phyloP scores from a whole-genome alignment of 2,329 filamentous ascomycete genomes.

The Penicillium verrucosum region DNA sequence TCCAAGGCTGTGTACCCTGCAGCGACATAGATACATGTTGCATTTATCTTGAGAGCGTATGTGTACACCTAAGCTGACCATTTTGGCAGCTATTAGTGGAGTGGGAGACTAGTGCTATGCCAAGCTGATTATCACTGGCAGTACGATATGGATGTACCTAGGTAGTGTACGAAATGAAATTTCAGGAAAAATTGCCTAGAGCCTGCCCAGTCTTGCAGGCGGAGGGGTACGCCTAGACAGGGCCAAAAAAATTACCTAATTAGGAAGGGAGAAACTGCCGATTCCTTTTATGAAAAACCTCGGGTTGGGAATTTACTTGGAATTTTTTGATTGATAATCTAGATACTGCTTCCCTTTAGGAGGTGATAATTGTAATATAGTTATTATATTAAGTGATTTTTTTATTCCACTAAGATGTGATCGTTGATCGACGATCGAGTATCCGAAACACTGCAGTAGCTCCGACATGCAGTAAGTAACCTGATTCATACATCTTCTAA shows the following conservation, averaged over 20 bases:
- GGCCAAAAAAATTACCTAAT: not conserved
- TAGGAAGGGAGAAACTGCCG: not conserved
- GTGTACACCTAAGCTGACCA: not conserved
- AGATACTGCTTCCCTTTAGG: not conserved
- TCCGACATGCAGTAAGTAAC: not conserved
- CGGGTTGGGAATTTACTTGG: not conserved
- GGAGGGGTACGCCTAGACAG: not conserved
- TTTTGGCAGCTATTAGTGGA: not conserved
- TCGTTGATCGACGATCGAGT: not conserved
- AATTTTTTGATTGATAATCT: not conserved
- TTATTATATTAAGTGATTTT: not conserved
- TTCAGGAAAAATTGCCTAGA: not conserved
- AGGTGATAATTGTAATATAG: not conserved
- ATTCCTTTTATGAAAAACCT: not conserved
- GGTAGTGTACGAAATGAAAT: not conserved
- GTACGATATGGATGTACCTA: too few relatives aligned
- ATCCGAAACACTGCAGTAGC: not conserved
- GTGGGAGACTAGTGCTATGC: not conserved
- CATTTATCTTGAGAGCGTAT: not conserved
- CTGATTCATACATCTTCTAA: not conserved
- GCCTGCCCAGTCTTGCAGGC: not conserved
- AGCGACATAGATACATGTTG: not conserved
- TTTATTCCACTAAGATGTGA: not conserved
- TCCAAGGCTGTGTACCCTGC: not conserved
- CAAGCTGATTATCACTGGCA: not conserved